Percentiles rank a stretch among this genome's conserved stretches.
Conservation (phyloP, 306 rosid genomes). For the Medicago ruthenica region DNA sequence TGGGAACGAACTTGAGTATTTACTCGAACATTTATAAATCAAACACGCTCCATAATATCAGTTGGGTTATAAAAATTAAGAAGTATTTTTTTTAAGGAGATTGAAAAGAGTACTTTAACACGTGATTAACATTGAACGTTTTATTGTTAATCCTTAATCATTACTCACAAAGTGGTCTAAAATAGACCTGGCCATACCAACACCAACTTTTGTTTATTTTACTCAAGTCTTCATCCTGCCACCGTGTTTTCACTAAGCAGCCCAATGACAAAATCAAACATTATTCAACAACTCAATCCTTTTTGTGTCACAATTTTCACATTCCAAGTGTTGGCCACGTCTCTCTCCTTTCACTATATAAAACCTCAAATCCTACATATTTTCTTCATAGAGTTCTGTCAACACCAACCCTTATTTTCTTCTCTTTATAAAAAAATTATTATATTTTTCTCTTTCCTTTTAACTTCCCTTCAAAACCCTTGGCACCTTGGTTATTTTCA, state of each 20-base stretch:
- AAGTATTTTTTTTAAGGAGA: too few relatives aligned
- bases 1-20: too few relatives aligned
- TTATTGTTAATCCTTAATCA: not conserved
- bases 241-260: constrained; percentile 6
- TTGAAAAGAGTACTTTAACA: not conserved
- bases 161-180: not conserved
- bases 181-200: not conserved
- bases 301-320: not conserved
- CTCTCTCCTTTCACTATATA: constrained; percentile 10
- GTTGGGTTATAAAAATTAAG: not conserved
- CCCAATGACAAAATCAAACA: constrained; percentile 13
- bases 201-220: not conserved
- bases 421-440: not conserved
- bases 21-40: not conserved
- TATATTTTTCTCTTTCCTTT: not conserved
- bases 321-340: not conserved
- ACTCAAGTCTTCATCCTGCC: not conserved
- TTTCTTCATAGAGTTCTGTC: not conserved
- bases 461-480: too few relatives aligned
- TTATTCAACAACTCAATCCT: not conserved
- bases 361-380: not conserved
- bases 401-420: not conserved
- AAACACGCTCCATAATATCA: not conserved
- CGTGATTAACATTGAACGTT: not conserved
- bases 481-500: not conserved